Base-by-base conservation (phyloP, 2,329 filamentous ascomycete species). In the Aquanectria penicillioides region DNA sequence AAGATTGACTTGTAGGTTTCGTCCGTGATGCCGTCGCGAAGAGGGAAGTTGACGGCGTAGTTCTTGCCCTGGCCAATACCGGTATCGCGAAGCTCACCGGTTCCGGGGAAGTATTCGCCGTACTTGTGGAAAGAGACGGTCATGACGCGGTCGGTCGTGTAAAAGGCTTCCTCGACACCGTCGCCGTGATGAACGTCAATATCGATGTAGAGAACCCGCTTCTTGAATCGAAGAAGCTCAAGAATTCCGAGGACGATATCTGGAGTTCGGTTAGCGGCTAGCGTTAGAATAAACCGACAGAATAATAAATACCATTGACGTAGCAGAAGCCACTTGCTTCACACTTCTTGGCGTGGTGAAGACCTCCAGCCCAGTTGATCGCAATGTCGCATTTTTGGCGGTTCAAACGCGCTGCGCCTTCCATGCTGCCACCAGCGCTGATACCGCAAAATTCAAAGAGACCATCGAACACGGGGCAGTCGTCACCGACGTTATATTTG, bases 321-420 rank as follows among this genome's bases (percentile, higher is more conserved):
- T 99, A 99, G 81, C 95, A 99, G 81, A 99, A 99, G 29, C 95
- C 95, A 69, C 90, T 94, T 59, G 95, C 95, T 79, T 97, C 93
- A 65, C 91, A 91, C 79, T 98, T 98, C 78, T 98, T 97, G 37
- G 95, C 95, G 76, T 99, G 95, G 76, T 99, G 95, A 43, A 99
- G 86, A 22, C 95, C 95, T 48, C 95, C 95, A 38, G 94, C 95
- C 95, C 95, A 99, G 77, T 98, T 98, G 75, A 99, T 92, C 17
- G 95, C 95, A 70, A 99, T 97, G 75, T 98, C 93, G 73, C 93
- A 95, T 77, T 97, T 95, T 64, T 92, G 86, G 64, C 94, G 91
- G 72, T 94, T 93, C 17, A 99, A 84, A 63, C 95, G 91, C 28
- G 92, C 91, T 3, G 95, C 94, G 13, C 94, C 95, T 73, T 97